Evolutionary conservation across 495 filamentous ascomycete species (phyloP).

Genomic region (Penicillium pulvis): DNA sequence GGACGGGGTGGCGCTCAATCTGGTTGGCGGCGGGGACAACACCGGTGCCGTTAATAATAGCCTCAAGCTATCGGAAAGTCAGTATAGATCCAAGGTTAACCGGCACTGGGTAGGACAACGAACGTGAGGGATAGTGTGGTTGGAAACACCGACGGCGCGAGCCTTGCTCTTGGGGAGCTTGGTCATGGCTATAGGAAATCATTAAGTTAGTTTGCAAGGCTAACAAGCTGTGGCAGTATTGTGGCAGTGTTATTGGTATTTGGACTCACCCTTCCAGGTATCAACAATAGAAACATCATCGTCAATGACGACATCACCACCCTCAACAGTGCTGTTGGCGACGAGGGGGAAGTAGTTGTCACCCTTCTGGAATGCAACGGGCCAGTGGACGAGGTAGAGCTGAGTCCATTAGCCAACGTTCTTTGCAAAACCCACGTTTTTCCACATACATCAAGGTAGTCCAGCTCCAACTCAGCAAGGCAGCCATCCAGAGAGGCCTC

Average conservation of each 20-base stretch:
- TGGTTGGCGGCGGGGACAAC: slow-evolving; percentile 53
- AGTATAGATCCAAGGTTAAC: not conserved
- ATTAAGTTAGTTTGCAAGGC: not conserved
- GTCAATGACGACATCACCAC: slow-evolving; percentile 47
- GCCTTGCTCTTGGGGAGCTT: slow-evolving; percentile 54
- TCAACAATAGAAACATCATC: slow-evolving; percentile 52
- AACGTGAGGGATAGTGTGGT: slow-evolving; percentile 49
- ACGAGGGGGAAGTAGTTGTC: slow-evolving; percentile 46
- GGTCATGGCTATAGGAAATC: slow-evolving; percentile 42
- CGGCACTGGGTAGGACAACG: slow-evolving; percentile 10
- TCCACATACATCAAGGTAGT: slow-evolving; percentile 48
- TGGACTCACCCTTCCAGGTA: slow-evolving; percentile 48
- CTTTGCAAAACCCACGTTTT: not conserved
- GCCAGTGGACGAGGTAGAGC: slow-evolving; percentile 57
- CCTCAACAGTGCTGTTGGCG: slow-evolving; percentile 35
- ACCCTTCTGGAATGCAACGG: slow-evolving; percentile 49
- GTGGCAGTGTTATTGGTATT: not conserved
- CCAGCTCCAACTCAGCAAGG: slow-evolving; percentile 49
- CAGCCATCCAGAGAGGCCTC: slow-evolving; percentile 49
- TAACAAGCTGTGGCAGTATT: not conserved
- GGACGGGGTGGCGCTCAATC: slow-evolving; percentile 54
- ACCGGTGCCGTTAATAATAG: slow-evolving; percentile 50
- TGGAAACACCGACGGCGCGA: slow-evolving; percentile 54
- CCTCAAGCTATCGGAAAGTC: slow-evolving; percentile 42
- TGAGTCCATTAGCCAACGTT: slow-evolving; percentile 12